phyloP scores from a whole-genome alignment of 805 yeast species.

The Blastobotrys parvus region DNA sequence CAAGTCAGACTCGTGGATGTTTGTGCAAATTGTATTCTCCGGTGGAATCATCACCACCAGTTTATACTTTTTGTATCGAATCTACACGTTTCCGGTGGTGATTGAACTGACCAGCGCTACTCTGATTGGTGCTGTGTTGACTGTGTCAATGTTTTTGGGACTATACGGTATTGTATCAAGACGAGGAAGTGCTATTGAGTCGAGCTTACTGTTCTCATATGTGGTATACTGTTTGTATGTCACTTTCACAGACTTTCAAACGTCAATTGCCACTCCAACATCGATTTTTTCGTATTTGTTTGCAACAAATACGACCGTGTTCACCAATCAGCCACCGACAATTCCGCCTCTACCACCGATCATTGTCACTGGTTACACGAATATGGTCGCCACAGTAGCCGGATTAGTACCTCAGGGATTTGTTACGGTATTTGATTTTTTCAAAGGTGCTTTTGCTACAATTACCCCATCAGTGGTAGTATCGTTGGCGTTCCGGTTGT shows the following conservation, averaged over 20 bases:
- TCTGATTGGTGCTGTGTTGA: slow-evolving; percentile 74
- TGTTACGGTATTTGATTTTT: slow-evolving; percentile 34
- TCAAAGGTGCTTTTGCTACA: slow-evolving; percentile 46
- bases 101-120: slow-evolving; percentile 71
- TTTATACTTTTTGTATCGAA: slow-evolving; percentile 69
- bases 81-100: slow-evolving; percentile 63
- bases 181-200: slow-evolving; percentile 84
- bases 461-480: slow-evolving; percentile 74
- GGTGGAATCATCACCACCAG: slow-evolving; percentile 72
- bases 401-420: slow-evolving; percentile 33
- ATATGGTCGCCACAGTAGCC: slow-evolving; percentile 29
- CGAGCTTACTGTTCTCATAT: slow-evolving; percentile 78
- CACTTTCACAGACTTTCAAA: slow-evolving; percentile 77
- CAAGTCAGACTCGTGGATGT: slow-evolving; percentile 71
- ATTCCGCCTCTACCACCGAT: slow-evolving; percentile 31
- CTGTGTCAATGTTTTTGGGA: slow-evolving; percentile 66
- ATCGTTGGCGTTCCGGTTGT: slow-evolving; percentile 75
- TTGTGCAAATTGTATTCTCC: slow-evolving; percentile 60
- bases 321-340: slow-evolving; percentile 1
- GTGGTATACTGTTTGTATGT: slow-evolving; percentile 90
- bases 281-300: slow-evolving; percentile 12
- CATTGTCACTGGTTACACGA: slow-evolving; percentile 31
- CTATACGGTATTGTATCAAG: slow-evolving; percentile 76
- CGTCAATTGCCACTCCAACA: slow-evolving; percentile 13
- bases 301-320: background rate